Percentiles rank a stretch among this genome's conserved stretches.
These are phyloP conservation scores for Calonectria naviculata DNA, from an alignment of 2,329 filamentous ascomycete genomes.

Conservation along the genomic window DNA sequence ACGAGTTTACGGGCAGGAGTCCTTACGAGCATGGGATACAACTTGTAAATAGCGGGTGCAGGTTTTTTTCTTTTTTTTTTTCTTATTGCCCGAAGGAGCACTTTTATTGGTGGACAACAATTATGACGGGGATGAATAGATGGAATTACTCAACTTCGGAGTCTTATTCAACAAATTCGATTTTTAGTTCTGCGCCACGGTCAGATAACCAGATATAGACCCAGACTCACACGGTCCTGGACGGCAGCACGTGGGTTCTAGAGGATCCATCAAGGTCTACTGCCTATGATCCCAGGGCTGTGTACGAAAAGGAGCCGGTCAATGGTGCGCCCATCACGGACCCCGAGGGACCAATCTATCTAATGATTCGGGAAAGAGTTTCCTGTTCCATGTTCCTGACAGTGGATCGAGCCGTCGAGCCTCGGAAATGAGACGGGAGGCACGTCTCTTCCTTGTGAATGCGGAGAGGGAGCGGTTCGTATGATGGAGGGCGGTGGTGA, in stretches of 20 bases:
- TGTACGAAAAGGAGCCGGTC: background rate
- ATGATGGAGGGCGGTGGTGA: conserved; percentile 5
- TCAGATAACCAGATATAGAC: background rate
- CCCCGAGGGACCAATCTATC: background rate
- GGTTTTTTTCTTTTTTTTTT: background rate
- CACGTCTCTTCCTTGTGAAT: conserved; percentile 17
- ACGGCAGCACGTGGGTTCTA: background rate
- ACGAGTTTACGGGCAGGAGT: conserved; percentile 1
- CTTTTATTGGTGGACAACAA: conserved; percentile 3
- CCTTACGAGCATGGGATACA: background rate
- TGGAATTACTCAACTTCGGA: background rate
- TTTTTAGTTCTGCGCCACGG: conserved; percentile 1
- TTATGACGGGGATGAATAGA: conserved; percentile 21
- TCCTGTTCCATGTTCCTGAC: conserved; percentile 11
- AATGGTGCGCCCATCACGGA: background rate
- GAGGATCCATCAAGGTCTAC: conserved; percentile 5
- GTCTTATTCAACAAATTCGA: background rate
- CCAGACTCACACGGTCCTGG: background rate
- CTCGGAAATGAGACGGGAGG: conserved; percentile 15
- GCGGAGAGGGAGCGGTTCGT: conserved; percentile 20
- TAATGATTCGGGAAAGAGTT: background rate
- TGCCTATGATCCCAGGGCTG: conserved; percentile 10
- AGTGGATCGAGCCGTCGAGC: background rate
- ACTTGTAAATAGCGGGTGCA: conserved; percentile 14
- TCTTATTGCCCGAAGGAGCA: background rate